Base-by-base conservation (phyloP, 768 basidiomycete species). In the Panaeolus papilionaceus region DNA sequence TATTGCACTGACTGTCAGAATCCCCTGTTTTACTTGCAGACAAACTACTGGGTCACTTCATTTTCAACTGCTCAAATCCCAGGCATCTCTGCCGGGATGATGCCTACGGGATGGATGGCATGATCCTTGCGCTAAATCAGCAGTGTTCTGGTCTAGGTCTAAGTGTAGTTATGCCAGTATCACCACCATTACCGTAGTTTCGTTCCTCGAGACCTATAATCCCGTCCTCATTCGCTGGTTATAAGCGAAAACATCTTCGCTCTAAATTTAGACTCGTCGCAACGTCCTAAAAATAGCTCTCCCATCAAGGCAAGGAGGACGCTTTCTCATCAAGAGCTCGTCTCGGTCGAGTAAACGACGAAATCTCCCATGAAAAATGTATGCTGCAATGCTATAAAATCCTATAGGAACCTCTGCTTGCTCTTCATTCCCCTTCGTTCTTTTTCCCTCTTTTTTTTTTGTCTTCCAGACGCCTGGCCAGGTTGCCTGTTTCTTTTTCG, bases 401-500 rank as follows among this genome's bases (percentile, higher is more conserved):
- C 33, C 38, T 16, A 28, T 10, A 58, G 61, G 54, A 61, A 66
- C 64, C 18, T 49, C 47, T 66, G 68, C 64, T 69, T 68, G 70
- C 61, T 51, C 62, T 66, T 72, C 70, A 69, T 73, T 73, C 72
- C 47, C 47, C 12, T 74, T 77, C 73, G 69, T 78, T 77, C 75
- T 68, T 69, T 73, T 71, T 72, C 70, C 68, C 67, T 62, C 69
- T 68, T 75, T 66, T 67, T 67, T 70, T 75, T 69, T 71, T 67
- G 20, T 51, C 26, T 51, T 70, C 69, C 69, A 71, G 69, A 68
- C 69, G 67, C 68, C 69, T 74, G 78, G 79, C 78, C 79, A 76
- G 79, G 79, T 77, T 68, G 79, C 79, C 79, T 75, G 70, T 73
- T 75, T 70, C 69, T 72, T 71, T 74, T 74, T 76, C 73, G 67